Conservation (phyloP, 495 filamentous ascomycete species). For the Aspergillus ellipticus region DNA sequence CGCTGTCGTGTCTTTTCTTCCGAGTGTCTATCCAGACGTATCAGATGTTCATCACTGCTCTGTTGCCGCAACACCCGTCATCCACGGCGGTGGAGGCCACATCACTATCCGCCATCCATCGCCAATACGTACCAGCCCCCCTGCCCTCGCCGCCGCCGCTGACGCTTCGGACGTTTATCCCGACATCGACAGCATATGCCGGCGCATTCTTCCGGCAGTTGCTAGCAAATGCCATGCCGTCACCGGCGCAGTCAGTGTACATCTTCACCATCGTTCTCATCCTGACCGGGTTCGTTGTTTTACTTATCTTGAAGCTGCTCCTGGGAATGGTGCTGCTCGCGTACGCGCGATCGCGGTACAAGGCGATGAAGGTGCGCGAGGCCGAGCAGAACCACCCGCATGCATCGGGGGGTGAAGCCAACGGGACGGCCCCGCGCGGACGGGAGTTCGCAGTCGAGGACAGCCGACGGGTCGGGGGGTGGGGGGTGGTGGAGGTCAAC, state of each 20-base stretch:
- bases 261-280: constrained; percentile 71
- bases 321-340: constrained; percentile 78
- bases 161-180: constrained; percentile 36
- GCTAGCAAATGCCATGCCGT: constrained; percentile 43
- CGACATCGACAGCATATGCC: constrained; percentile 32
- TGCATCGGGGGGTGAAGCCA: neutral
- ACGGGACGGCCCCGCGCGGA: constrained; percentile 14
- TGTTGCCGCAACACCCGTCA: constrained; percentile 72
- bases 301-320: constrained; percentile 74
- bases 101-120: constrained; percentile 58
- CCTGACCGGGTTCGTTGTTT: constrained; percentile 70
- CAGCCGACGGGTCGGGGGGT: constrained; percentile 71
- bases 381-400: constrained; percentile 29
- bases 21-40: constrained; percentile 93
- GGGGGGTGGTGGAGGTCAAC: constrained; percentile 80
- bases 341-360: constrained; percentile 72
- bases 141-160: constrained; percentile 31
- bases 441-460: constrained; percentile 60
- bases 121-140: constrained; percentile 38
- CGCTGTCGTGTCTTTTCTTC: constrained; percentile 91
- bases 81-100: constrained; percentile 65
- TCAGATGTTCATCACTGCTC: constrained; percentile 91
- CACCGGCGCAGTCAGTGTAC: constrained; percentile 40
- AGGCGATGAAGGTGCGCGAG: constrained; percentile 72
- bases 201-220: constrained; percentile 34